phyloP scores from a whole-genome alignment of 75 land plant genomes.

The Pinus albicaulis region DNA sequence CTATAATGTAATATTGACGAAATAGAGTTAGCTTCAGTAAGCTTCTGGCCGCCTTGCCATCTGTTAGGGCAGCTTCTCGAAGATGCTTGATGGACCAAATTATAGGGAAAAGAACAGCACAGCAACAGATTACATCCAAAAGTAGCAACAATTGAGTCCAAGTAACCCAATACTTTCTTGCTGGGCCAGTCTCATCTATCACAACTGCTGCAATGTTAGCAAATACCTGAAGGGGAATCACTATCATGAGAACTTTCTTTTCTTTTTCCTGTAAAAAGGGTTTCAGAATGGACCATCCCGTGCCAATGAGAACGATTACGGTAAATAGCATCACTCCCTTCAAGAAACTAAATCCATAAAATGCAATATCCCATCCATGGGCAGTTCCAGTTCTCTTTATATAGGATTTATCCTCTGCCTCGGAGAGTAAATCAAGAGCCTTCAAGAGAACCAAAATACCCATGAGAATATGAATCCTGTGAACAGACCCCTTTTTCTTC shows the following conservation, averaged over 20 bases:
- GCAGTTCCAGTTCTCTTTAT: slow-evolving; percentile 30
- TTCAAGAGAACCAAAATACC: slow-evolving; percentile 26
- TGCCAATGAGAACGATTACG: slow-evolving; percentile 34
- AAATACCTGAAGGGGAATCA: slow-evolving; percentile 37
- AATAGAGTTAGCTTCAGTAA: slow-evolving; percentile 36
- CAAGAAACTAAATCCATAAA: slow-evolving; percentile 28
- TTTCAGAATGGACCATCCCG: slow-evolving; percentile 40
- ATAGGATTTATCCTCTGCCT: slow-evolving; percentile 31
- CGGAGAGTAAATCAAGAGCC: slow-evolving; percentile 26
- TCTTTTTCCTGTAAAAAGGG: slow-evolving; percentile 43
- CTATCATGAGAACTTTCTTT: slow-evolving; percentile 46
- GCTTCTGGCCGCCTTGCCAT: slow-evolving; percentile 34
- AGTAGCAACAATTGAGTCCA: slow-evolving; percentile 36
- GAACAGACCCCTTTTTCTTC: slow-evolving; percentile 11
- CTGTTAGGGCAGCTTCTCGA: slow-evolving; percentile 35
- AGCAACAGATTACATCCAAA: slow-evolving; percentile 41
- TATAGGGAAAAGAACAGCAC: slow-evolving; percentile 43
- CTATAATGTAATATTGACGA: slow-evolving; percentile 42
- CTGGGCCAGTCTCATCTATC: slow-evolving; percentile 37
- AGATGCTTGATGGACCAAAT: slow-evolving; percentile 53
- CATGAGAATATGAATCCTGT: slow-evolving; percentile 36
- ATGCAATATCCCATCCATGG: slow-evolving; percentile 35
- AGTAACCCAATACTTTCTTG: slow-evolving; percentile 36
- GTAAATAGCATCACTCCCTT: slow-evolving; percentile 33
- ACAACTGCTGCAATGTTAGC: slow-evolving; percentile 35